phyloP scores from a whole-genome alignment of 2,329 filamentous ascomycete genomes.

The Tolypocladium tundrense region DNA sequence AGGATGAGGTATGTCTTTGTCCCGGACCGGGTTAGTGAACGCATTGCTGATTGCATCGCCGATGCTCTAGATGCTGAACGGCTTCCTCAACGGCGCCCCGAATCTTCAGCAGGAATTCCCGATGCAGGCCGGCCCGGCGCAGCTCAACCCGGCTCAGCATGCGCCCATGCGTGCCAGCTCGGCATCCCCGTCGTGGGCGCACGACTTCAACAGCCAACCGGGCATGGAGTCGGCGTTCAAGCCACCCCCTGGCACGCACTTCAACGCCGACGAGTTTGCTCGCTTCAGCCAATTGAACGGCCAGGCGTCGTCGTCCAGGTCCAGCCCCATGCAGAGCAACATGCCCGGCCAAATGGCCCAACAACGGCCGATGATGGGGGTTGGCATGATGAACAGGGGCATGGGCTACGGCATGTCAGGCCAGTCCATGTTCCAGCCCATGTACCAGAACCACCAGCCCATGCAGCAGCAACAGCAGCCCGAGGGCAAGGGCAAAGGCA shows the following conservation, averaged over 20 bases:
- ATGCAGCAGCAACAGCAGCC: slow-evolving; percentile 36
- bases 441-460: slow-evolving; percentile 35
- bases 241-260: slow-evolving; percentile 47
- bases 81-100: slow-evolving; percentile 77
- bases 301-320: slow-evolving; percentile 37
- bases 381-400: slow-evolving; percentile 38
- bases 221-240: slow-evolving; percentile 64
- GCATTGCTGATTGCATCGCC: slow-evolving; percentile 18
- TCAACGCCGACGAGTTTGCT: slow-evolving; percentile 77
- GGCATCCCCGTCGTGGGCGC: slow-evolving; percentile 43
- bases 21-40: slow-evolving; percentile 1
- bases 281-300: slow-evolving; percentile 69
- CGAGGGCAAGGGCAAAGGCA: slow-evolving; percentile 70
- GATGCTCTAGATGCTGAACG: slow-evolving; percentile 69
- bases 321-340: slow-evolving; percentile 49
- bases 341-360: slow-evolving; percentile 37
- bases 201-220: slow-evolving; percentile 46
- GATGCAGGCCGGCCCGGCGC: slow-evolving; percentile 37
- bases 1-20: slow-evolving; percentile 54
- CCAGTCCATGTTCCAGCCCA: slow-evolving; percentile 43
- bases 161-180: slow-evolving; percentile 43
- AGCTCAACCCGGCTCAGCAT: slow-evolving; percentile 38
- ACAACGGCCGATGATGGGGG: slow-evolving; percentile 52
- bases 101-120: slow-evolving; percentile 43
- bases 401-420: slow-evolving; percentile 32